Percentiles rank a stretch among this genome's conserved stretches.
phyloP scores from a whole-genome alignment of 1,284 basidiomycete genomes.

The Xerocomus minutiporus region DNA sequence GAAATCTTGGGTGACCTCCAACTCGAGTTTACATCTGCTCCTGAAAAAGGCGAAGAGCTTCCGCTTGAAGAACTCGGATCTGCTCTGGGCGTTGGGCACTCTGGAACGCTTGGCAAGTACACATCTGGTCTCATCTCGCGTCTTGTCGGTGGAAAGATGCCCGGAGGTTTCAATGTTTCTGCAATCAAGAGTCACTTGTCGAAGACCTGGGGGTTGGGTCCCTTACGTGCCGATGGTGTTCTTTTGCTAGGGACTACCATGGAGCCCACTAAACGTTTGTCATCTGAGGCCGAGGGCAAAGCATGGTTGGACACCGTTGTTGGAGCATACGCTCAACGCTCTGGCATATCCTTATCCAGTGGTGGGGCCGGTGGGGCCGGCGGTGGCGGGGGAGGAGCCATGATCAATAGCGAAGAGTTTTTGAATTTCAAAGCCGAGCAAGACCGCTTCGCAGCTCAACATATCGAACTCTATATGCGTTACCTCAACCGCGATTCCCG shows the following conservation, averaged over 20 bases:
- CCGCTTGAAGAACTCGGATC: conserved; percentile 93
- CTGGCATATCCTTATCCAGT: conserved; percentile 82
- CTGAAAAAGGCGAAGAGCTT: conserved; percentile 97
- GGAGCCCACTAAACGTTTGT: conserved; percentile 92
- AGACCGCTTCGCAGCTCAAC: conserved; percentile 86
- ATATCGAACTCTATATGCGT: conserved; percentile 94
- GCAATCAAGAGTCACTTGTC: conserved; percentile 87
- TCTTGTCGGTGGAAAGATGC: conserved; percentile 94
- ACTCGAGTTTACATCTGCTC: conserved; percentile 84
- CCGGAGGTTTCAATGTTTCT: conserved; percentile 96
- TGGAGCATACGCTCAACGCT: conserved; percentile 77
- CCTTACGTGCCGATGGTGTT: conserved; percentile 86
- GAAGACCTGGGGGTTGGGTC: conserved; percentile 92
- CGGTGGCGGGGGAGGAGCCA: conserved; percentile 68
- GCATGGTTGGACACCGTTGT: conserved; percentile 89
- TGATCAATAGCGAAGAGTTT: conserved; percentile 98
- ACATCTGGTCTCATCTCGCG: conserved; percentile 90
- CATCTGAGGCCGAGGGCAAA: conserved; percentile 89
- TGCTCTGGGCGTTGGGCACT: conserved; percentile 77
- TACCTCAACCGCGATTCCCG: conserved; percentile 93
- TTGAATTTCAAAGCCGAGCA: conserved; percentile 94
- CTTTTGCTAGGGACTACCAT: conserved; percentile 87
- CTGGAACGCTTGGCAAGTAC: conserved; percentile 91
- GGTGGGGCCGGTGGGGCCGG: conserved; percentile 58
- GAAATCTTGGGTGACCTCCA: conserved; percentile 94